Conservation (phyloP, 1,139 yeast genomes). For the Candida tropicalis region DNA sequence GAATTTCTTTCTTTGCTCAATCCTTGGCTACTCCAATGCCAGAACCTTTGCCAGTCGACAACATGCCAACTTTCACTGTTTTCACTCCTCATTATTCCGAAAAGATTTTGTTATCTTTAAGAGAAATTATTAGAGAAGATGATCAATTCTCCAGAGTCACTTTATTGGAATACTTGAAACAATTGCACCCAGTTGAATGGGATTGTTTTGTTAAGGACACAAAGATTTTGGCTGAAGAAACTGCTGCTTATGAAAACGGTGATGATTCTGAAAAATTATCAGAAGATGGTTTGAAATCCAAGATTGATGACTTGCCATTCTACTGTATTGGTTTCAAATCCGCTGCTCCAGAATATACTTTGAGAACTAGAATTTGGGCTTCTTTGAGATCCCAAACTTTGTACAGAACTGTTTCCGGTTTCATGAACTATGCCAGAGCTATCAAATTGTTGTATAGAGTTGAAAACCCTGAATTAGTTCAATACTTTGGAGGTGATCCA, state of each 20-base stretch:
- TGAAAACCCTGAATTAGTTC: conserved; percentile 32
- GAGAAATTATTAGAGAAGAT: conserved; percentile 51
- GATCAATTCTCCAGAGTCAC: conserved; percentile 52
- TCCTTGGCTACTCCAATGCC: conserved; percentile 55
- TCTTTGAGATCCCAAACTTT: conserved; percentile 58
- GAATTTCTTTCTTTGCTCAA: conserved; percentile 58
- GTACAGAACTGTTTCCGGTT: conserved; percentile 57
- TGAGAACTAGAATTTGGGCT: conserved; percentile 61
- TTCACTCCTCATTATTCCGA: conserved; percentile 56
- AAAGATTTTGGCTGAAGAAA: conserved; percentile 71
- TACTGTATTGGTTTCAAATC: conserved; percentile 55
- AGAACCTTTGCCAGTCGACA: conserved; percentile 71
- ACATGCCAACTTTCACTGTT: conserved; percentile 55
- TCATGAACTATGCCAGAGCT: conserved; percentile 59
- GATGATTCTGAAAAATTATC: conserved; percentile 59
- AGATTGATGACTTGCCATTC: conserved; percentile 43
- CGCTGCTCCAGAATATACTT: conserved; percentile 54
- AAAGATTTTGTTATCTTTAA: conserved; percentile 47
- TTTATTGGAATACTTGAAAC: conserved; percentile 53
- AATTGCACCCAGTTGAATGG: conserved; percentile 55
- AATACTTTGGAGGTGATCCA: conserved; percentile 33
- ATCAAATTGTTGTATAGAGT: conserved; percentile 50
- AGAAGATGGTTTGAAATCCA: conserved; percentile 33
- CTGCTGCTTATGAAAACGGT: conserved; percentile 80
- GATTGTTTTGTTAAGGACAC: conserved; percentile 53